Percentiles rank a stretch among this genome's conserved stretches.
phyloP scores from a whole-genome alignment of 2,329 filamentous ascomycete genomes.

The Macrophomina phaseolina region DNA sequence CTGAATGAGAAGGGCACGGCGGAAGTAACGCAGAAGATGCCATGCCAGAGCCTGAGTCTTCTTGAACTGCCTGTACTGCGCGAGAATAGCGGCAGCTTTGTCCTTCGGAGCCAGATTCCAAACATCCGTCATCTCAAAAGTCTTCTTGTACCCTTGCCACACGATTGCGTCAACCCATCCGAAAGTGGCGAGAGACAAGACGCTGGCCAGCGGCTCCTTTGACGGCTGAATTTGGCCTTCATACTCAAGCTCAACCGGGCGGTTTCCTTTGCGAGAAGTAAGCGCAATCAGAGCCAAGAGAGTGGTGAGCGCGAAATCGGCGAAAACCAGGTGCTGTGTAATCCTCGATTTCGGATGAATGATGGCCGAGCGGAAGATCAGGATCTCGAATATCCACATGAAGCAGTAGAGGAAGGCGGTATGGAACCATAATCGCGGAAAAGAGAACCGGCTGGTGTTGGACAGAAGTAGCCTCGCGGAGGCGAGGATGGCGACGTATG shows the following conservation, averaged over 20 bases:
- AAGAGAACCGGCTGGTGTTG: conserved; percentile 63
- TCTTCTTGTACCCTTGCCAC: conserved; percentile 84
- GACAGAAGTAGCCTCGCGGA: conserved; percentile 72
- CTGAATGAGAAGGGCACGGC: conserved; percentile 74
- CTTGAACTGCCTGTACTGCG: conserved; percentile 83
- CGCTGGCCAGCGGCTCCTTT: conserved; percentile 82
- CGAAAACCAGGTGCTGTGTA: conserved; percentile 68
- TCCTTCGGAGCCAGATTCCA: conserved; percentile 92
- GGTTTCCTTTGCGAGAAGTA: conserved; percentile 89
- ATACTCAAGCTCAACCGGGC: conserved; percentile 84
- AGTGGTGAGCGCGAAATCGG: conserved; percentile 76
- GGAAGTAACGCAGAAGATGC: conserved; percentile 87
- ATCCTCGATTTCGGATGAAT: conserved; percentile 73
- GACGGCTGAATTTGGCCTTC: conserved; percentile 88
- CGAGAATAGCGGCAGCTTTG: conserved; percentile 80
- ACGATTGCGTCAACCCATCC: conserved; percentile 90
- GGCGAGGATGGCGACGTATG: conserved; percentile 77
- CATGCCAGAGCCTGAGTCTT: conserved; percentile 79
- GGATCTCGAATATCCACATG: conserved; percentile 78
- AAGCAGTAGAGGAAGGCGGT: conserved; percentile 82
- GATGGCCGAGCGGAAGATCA: conserved; percentile 83
- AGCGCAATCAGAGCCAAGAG: conserved; percentile 77
- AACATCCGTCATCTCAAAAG: conserved; percentile 81
- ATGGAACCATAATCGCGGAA: conserved; percentile 88
- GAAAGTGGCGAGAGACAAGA: conserved; percentile 88